These are phyloP conservation scores for Fomitopsis pinicola DNA, from an alignment of 1,284 basidiomycete species.

Conservation along the genomic window DNA sequence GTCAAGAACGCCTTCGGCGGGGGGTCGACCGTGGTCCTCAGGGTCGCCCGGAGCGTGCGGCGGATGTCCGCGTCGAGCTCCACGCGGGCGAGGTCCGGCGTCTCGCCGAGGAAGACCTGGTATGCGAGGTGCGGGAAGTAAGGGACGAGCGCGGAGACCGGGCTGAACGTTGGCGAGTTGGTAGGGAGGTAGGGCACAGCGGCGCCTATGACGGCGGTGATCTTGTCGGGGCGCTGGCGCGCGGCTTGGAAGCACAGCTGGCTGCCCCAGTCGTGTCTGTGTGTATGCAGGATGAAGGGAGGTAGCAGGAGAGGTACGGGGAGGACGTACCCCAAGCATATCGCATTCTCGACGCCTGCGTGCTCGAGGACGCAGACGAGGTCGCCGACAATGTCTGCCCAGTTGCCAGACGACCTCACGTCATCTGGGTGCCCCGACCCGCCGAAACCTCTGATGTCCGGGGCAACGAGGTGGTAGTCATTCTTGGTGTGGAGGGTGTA, in stretches of 20 bases:
- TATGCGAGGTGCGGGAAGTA: constrained; percentile 52
- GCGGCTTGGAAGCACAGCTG: constrained; percentile 63
- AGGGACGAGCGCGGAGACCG: constrained; percentile 37
- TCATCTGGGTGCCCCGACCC: constrained; percentile 61
- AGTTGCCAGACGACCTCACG: constrained; percentile 49
- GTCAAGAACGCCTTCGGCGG: constrained; percentile 52
- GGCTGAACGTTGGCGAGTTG: constrained; percentile 39
- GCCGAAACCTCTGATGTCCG: constrained; percentile 65
- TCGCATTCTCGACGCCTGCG: constrained; percentile 40
- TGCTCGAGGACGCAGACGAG: constrained; percentile 55
- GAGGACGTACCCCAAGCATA: constrained; percentile 54
- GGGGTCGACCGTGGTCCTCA: constrained; percentile 46
- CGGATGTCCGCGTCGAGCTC: constrained; percentile 55
- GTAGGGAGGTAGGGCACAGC: constrained; percentile 57
- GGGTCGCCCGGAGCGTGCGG: constrained; percentile 48
- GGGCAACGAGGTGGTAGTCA: constrained; percentile 55
- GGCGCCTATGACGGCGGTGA: constrained; percentile 55
- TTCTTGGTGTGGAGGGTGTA: constrained; percentile 27
- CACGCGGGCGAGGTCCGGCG: constrained; percentile 40
- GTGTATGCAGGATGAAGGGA: background rate
- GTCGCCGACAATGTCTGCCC: constrained; percentile 58
- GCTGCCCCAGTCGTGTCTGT: constrained; percentile 71
- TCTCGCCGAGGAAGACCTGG: constrained; percentile 53
- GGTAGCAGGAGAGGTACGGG: background rate
- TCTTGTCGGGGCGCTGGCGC: constrained; percentile 56